Evolutionary conservation across 2,329 filamentous ascomycete species (phyloP), one percentile per base, ranked within the genome.

Genomic region (Drechslerella dactyloides): DNA sequence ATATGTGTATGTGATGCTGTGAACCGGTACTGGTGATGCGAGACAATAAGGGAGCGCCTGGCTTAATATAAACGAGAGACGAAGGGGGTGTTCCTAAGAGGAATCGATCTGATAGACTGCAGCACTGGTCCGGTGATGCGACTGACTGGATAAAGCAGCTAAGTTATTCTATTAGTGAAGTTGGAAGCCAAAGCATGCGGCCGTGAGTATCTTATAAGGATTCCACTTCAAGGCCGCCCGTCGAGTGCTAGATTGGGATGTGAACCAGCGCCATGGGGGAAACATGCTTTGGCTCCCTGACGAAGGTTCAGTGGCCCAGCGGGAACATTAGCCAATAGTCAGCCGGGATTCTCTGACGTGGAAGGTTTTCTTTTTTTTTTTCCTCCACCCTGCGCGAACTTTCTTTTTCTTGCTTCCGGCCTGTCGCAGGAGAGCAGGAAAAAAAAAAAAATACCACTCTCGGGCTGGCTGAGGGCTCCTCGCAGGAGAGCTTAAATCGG

Each of bases 271-370:
- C 66, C 66, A 59, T 44, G 51, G 51, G 53, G 51, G 56, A 72
- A 72, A 57, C 68, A 65, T 72, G 66, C 54, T 59, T 69, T 33
- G 54, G 51, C 66, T 55, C 23, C 59, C 66, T 64, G 66, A 72
- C 66, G 66, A 72, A 72, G 24, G 60, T 70, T 72, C 68, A 58
- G 27, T 33, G 3, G 3, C 27, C 27, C 27, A 33, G 64, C 68
- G 68, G 68, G 50, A 64, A 64, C 68, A 72, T 72, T 65, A 65
- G 42, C 68, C 68, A 72, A 72, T 72, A 54, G 50, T 23, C 44
- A 61, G 48, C 51, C 44, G 50, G 44, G 42, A 52, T 65, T 55
- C 50, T 35, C 50, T 30, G 30, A 72, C 56, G 56, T 52, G 50
- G 40, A 30, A 23, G 35, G 19, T 61, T 65, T 58, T 60, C n/a